Percentiles rank a stretch among this genome's conserved stretches.
phyloP scores from a whole-genome alignment of 1,284 basidiomycete genomes.

The Cryptococcus hybrid region DNA sequence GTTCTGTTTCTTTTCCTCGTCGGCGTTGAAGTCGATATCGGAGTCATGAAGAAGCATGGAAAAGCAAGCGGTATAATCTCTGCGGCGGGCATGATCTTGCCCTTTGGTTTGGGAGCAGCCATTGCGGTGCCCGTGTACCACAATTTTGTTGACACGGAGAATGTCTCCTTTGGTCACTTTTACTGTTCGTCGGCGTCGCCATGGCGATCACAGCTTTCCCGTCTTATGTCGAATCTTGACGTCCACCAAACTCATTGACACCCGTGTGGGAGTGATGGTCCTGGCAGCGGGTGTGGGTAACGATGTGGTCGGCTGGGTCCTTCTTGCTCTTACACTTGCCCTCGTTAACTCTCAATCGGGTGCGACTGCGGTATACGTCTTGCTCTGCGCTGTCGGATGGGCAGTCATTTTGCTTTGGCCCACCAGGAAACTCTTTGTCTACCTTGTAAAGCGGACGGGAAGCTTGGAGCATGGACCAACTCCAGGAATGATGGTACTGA shows the following conservation, averaged over 20 bases:
- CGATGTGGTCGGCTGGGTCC: constrained; percentile 66
- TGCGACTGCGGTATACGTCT: constrained; percentile 72
- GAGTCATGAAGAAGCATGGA: constrained; percentile 73
- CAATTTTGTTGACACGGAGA: constrained; percentile 62
- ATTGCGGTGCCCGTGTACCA: constrained; percentile 78
- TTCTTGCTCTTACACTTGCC: constrained; percentile 78
- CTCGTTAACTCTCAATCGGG: constrained; percentile 69
- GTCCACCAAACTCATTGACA: constrained; percentile 72
- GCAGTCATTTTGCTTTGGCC: constrained; percentile 74
- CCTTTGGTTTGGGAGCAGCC: constrained; percentile 81
- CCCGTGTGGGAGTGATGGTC: constrained; percentile 88
- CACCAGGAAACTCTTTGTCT: constrained; percentile 61
- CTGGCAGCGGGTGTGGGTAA: constrained; percentile 93
- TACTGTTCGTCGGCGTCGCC: constrained; percentile 88
- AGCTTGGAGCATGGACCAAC: constrained; percentile 71
- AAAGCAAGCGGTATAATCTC: constrained; percentile 62
- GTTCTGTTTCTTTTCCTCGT: constrained; percentile 91
- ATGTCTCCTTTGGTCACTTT: constrained; percentile 77
- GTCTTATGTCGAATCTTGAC: constrained; percentile 77
- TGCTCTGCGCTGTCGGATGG: constrained; percentile 80
- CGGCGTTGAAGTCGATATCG: constrained; percentile 84
- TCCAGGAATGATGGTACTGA: constrained; percentile 71
- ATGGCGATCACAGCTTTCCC: constrained; percentile 89
- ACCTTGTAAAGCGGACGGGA: constrained; percentile 74
- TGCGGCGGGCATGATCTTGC: constrained; percentile 65